Evolutionary conservation across 805 yeast species (phyloP).

Genomic region (Wickerhamomyces bovis): DNA sequence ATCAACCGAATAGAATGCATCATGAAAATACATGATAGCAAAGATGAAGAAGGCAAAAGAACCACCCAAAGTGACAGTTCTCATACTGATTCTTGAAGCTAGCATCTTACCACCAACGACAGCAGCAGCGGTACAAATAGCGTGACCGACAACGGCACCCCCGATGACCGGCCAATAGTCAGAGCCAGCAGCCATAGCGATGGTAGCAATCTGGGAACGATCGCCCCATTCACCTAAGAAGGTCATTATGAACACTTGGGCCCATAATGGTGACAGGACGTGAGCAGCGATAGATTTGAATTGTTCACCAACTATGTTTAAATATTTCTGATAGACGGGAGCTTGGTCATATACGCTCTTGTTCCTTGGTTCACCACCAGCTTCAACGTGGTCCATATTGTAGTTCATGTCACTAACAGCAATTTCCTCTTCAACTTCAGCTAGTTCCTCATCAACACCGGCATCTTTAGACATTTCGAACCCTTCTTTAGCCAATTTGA

Average conservation of each 20-base stretch:
- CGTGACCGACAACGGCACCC: slow-evolving; percentile 90
- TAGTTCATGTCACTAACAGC: slow-evolving; percentile 53
- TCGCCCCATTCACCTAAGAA: slow-evolving; percentile 99
- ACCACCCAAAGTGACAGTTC: slow-evolving; percentile 89
- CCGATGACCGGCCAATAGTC: slow-evolving; percentile 83
- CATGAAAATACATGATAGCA: slow-evolving; percentile 72
- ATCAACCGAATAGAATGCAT: slow-evolving; percentile 38
- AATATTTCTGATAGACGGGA: slow-evolving; percentile 8
- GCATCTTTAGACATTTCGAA: slow-evolving; percentile 69
- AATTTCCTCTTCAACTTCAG: slow-evolving; percentile 94
- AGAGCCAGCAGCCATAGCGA: slow-evolving; percentile 97
- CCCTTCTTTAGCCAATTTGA: slow-evolving; percentile 74
- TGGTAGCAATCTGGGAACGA: slow-evolving; percentile 95
- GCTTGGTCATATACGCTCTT: background rate
- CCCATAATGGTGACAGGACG: slow-evolving; percentile 82
- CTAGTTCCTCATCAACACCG: slow-evolving; percentile 92
- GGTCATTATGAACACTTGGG: slow-evolving; percentile 92
- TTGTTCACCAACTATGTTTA: background rate
- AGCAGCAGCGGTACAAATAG: slow-evolving; percentile 83
- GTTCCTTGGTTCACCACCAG: slow-evolving; percentile 18
- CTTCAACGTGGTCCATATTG: slow-evolving; percentile 51
- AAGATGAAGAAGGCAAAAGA: slow-evolving; percentile 81
- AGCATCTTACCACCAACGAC: slow-evolving; percentile 87
- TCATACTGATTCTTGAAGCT: slow-evolving; percentile 85
- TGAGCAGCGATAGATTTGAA: slow-evolving; percentile 9